Conservation (phyloP, 257 asterid genomes). For the Solanum infundibuliforme region DNA sequence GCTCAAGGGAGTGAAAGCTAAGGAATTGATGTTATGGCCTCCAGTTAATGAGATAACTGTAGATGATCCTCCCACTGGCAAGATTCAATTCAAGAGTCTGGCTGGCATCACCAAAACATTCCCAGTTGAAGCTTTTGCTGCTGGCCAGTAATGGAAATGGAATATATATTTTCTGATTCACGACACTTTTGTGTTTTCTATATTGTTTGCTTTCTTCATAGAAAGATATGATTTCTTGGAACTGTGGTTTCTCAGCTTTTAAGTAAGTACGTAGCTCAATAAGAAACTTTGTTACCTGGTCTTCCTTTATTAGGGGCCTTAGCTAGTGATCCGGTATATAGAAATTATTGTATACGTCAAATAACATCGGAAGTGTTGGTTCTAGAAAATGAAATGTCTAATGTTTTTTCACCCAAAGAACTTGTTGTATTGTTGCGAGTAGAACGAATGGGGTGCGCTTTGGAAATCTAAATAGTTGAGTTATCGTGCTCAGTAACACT, state of each 20-base stretch:
- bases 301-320: not conserved
- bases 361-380: not conserved
- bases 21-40: not conserved
- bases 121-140: slow-evolving; percentile 65
- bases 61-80: slow-evolving; percentile 43
- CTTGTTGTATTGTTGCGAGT: too few relatives aligned
- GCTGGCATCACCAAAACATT: slow-evolving; percentile 71
- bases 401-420: not conserved
- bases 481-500: not conserved
- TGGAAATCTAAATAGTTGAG: too few relatives aligned
- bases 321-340: too few relatives aligned
- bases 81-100: slow-evolving; percentile 70
- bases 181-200: not conserved
- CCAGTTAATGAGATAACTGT: slow-evolving; percentile 49
- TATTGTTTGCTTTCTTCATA: too few relatives aligned
- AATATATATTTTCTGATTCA: not conserved
- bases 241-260: too few relatives aligned
- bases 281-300: too few relatives aligned
- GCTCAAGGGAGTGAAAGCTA: slow-evolving; percentile 53
- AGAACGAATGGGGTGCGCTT: not conserved
- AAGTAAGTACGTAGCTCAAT: too few relatives aligned
- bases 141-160: slow-evolving; percentile 27
- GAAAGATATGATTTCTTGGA: too few relatives aligned
- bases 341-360: too few relatives aligned
- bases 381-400: too few relatives aligned